phyloP scores from a whole-genome alignment of 2,329 filamentous ascomycete species.

The Calonectria fujianensis region DNA sequence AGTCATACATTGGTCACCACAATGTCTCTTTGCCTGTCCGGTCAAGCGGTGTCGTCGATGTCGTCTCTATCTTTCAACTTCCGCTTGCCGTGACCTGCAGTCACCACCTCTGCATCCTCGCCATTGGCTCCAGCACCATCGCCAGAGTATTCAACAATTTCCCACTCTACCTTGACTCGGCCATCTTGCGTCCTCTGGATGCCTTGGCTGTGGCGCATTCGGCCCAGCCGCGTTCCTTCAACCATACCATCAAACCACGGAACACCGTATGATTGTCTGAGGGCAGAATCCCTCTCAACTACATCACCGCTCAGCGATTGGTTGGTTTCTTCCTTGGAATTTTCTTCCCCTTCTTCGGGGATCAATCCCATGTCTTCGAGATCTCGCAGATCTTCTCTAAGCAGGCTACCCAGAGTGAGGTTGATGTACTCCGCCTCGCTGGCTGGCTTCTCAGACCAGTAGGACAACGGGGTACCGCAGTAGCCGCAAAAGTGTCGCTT shows the following conservation, averaged over 20 bases:
- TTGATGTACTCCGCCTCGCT: constrained; percentile 86
- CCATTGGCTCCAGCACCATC: constrained; percentile 61
- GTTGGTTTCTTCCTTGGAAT: constrained; percentile 47
- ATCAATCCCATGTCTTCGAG: constrained; percentile 86
- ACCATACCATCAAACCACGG: constrained; percentile 92
- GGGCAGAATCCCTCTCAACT: constrained; percentile 57
- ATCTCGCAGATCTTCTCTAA: constrained; percentile 80
- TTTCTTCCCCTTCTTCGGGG: constrained; percentile 65
- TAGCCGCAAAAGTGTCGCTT: constrained; percentile 92
- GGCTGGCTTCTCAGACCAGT: constrained; percentile 85
- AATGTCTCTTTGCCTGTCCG: constrained; percentile 1
- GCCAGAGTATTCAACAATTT: constrained; percentile 84
- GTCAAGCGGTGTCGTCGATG: constrained; percentile 39
- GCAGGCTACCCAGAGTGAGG: constrained; percentile 86
- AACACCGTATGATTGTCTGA: constrained; percentile 79
- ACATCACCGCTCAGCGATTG: constrained; percentile 38
- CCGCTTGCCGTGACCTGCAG: constrained; percentile 67
- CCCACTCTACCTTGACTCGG: constrained; percentile 84
- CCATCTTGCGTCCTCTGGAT: constrained; percentile 75
- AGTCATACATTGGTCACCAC: constrained; percentile 22
- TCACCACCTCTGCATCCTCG: constrained; percentile 61
- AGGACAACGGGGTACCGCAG: constrained; percentile 89
- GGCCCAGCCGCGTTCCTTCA: constrained; percentile 83
- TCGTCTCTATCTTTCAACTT: constrained; percentile 69
- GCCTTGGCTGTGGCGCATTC: constrained; percentile 77